These are phyloP conservation scores for Spathaspora gorwiae DNA, from an alignment of 805 yeast genomes.

Conservation along the genomic window DNA sequence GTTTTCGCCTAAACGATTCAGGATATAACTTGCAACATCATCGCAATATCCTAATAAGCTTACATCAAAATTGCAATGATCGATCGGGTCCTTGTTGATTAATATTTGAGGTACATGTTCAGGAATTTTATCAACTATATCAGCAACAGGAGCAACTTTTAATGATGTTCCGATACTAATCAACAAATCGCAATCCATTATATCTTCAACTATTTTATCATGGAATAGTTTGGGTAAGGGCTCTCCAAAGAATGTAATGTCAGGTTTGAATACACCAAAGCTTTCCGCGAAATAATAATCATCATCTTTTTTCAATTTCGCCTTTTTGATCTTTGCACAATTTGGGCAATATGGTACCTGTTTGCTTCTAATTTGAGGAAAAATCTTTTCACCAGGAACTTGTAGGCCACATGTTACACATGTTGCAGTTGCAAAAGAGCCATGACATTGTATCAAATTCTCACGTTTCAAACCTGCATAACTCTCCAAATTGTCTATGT, in stretches of 20 bases:
- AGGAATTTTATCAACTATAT: constrained; percentile 33
- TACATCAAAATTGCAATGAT: constrained; percentile 35
- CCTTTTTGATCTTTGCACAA: constrained; percentile 20
- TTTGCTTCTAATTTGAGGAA: constrained; percentile 45
- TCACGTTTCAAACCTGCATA: constrained; percentile 51
- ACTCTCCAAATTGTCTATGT: constrained; percentile 42
- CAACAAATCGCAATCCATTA: constrained; percentile 69
- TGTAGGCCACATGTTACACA: constrained; percentile 73
- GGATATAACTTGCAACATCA: constrained; percentile 33
- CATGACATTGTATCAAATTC: constrained; percentile 75
- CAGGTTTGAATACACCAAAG: constrained; percentile 71
- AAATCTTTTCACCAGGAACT: constrained; percentile 42
- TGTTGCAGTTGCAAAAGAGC: constrained; percentile 65
- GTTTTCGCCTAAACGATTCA: constrained; percentile 21
- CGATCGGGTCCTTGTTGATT: constrained; percentile 35
- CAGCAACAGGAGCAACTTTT: constrained; percentile 53
- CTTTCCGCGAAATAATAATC: constrained; percentile 21
- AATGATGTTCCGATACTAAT: constrained; percentile 82
- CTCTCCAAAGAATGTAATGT: constrained; percentile 80
- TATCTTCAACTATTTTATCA: constrained; percentile 41
- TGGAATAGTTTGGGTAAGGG: constrained; percentile 49
- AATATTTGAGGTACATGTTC: constrained; percentile 32
- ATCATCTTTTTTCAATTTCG: constrained; percentile 21
- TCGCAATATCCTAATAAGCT: constrained; percentile 38
- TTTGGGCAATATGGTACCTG: constrained; percentile 52